Evolutionary conservation across 163 green algal genomes (phyloP).

Genomic region (Botryococcus braunii): DNA sequence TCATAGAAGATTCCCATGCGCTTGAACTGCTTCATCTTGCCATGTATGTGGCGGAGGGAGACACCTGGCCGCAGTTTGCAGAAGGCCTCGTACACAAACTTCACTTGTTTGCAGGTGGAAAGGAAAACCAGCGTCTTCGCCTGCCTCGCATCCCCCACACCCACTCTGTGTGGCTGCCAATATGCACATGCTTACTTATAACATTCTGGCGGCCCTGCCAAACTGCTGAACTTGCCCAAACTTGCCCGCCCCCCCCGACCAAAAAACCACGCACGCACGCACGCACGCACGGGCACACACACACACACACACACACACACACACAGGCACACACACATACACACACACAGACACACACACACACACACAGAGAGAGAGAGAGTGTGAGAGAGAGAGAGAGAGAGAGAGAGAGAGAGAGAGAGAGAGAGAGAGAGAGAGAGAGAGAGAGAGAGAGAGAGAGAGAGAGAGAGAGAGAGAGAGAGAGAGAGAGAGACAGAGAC

Average conservation of each 20-base stretch:
- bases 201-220: neutral
- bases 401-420: too few relatives aligned
- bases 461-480: too few relatives aligned
- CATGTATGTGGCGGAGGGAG: constrained; percentile 77
- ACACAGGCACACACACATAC: too few relatives aligned
- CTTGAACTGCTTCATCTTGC: constrained; percentile 89
- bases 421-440: too few relatives aligned
- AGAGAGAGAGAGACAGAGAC: too few relatives aligned
- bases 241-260: neutral
- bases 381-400: too few relatives aligned
- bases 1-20: constrained; percentile 82
- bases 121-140: constrained; percentile 83
- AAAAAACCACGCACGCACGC: neutral
- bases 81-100: constrained; percentile 78
- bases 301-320: too few relatives aligned
- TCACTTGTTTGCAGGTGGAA: constrained; percentile 92
- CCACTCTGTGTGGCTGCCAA: neutral
- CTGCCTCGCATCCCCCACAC: neutral
- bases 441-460: too few relatives aligned
- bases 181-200: neutral
- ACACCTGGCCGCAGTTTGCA: constrained; percentile 80
- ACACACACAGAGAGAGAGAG: too few relatives aligned
- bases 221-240: neutral
- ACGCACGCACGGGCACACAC: too few relatives aligned
- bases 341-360: too few relatives aligned